phyloP scores from a whole-genome alignment of 148 eudicot genomes.

The Pharnaceum exiguum region DNA sequence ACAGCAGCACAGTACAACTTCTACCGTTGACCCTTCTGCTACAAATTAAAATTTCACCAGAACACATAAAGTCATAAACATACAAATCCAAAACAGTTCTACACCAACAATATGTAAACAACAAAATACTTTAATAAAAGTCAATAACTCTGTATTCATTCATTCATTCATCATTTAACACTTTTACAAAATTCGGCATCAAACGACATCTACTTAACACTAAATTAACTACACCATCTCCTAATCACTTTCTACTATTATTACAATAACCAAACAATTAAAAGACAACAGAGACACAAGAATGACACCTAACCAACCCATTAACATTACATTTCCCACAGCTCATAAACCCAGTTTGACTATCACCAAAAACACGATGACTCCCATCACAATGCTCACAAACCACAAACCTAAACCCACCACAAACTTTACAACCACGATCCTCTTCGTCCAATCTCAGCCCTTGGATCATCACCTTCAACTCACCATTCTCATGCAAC shows the following conservation, averaged over 20 bases:
- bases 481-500: constrained; percentile 43
- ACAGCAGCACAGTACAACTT: too few species aligned
- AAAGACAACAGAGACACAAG: constrained; percentile 21
- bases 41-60: background rate
- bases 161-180: background rate
- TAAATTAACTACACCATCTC: background rate
- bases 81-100: too few species aligned
- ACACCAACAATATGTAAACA: background rate
- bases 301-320: constrained; percentile 37
- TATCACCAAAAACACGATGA: constrained; percentile 20
- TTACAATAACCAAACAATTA: background rate
- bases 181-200: background rate
- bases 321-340: constrained; percentile 40
- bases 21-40: background rate
- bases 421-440: constrained; percentile 28
- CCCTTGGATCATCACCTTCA: constrained; percentile 27
- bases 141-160: background rate
- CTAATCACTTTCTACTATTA: background rate
- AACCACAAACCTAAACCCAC: constrained; percentile 13
- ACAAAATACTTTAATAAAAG: background rate
- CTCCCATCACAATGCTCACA: constrained; percentile 47
- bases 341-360: constrained; percentile 25
- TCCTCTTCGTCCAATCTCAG: constrained; percentile 9
- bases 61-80: background rate
- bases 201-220: too few species aligned